Base-by-base conservation (phyloP, 2,329 filamentous ascomycete genomes). In the Cladophialophora yegresii region DNA sequence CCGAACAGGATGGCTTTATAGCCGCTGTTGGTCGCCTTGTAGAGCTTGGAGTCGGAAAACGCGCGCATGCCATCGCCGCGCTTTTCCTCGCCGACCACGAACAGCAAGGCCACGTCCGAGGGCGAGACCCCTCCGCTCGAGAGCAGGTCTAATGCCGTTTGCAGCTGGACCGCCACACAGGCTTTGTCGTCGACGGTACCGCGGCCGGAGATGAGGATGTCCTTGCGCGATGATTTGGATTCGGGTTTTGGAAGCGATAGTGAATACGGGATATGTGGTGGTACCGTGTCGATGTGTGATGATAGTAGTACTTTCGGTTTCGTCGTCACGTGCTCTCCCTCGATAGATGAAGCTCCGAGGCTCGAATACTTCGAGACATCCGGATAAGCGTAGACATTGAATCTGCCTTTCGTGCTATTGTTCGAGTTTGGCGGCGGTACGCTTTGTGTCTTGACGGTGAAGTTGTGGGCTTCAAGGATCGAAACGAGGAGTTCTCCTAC, bases 1-100 rank as follows among this genome's bases (percentile, higher is more conserved):
- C 95, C 93, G 73, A 97, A 98, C 72, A 95, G 89, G 71, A 91
- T 87, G 3, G 91, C 86, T 36, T 88, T 83, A 80, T 86, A 88
- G 50, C 67, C 20, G 20, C 43, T 7, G 12, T 62, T 72, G 63
- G 79, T 73, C 49, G 76, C 70, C 36, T 82, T 67, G 58, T 78
- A 74, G 49, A 85, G 73, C 4, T 78, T 73, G 70, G 81, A 81
- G 7, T 75, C 61, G 12, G 79, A 80, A 71, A 80, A 81, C 56
- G 75, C 72, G 57, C 76, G 76, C 93, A 98, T 98, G 8, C 93
- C 93, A 67, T 89, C 88, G 9, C 93, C 93, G 3, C 81, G 81
- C 2, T 83, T 84, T 76, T 98, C 93, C 76, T 99, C 93, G 65
- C 91, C 92, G 0, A 96, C 90, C 1, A 88, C 86, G 72, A 85